Percentiles rank a stretch among this genome's conserved stretches.
These are phyloP conservation scores for Boletus sp. DNA, from an alignment of 768 basidiomycete species.

Conservation along the genomic window DNA sequence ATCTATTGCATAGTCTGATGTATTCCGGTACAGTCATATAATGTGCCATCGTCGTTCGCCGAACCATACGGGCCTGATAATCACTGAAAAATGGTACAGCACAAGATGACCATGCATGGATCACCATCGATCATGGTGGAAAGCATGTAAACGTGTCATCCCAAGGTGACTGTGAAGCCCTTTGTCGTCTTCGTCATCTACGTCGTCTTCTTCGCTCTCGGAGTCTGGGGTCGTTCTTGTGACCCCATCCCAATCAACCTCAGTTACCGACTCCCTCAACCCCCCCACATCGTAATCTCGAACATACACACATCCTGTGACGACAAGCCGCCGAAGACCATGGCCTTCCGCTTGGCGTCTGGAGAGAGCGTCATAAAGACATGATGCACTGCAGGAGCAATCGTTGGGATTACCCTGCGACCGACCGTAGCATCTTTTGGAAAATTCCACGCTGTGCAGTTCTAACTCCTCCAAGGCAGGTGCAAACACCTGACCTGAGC, in stretches of 20 bases:
- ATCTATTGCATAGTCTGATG: neutral
- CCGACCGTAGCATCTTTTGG: conserved; percentile 1
- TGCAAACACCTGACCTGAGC: conserved; percentile 11
- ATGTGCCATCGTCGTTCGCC: neutral
- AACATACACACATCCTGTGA: conserved; percentile 12
- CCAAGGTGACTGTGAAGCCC: neutral
- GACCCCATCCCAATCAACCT: conserved; percentile 20
- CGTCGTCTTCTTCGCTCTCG: neutral
- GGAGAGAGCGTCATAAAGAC: conserved; percentile 17
- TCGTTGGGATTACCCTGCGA: neutral
- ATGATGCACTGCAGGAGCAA: conserved; percentile 7
- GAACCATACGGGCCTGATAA: neutral
- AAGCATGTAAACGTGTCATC: neutral
- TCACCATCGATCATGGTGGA: neutral
- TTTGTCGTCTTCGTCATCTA: neutral
- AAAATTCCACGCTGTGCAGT: conserved; percentile 8
- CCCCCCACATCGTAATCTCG: neutral
- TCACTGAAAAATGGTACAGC: neutral
- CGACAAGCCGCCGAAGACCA: conserved; percentile 9
- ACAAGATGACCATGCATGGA: neutral
- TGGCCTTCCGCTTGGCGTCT: conserved; percentile 9
- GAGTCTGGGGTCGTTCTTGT: neutral
- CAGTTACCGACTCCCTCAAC: conserved; percentile 4
- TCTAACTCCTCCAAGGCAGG: conserved; percentile 15
- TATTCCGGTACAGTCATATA: neutral